Evolutionary conservation across 345 rosid species (phyloP).

Genomic region (Adansonia digitata): DNA sequence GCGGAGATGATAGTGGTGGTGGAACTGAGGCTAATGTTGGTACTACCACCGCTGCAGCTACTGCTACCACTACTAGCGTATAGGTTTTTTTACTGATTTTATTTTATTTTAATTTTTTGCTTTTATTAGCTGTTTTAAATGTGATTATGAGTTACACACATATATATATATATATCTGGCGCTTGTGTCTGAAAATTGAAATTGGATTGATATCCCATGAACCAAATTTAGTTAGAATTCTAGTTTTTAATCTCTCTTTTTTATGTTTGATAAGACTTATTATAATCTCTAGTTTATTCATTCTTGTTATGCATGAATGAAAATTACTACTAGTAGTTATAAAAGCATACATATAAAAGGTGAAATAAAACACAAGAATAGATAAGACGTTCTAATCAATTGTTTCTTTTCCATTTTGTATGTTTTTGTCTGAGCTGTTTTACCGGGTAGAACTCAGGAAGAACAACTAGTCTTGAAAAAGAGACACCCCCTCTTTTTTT

Average conservation of each 20-base stretch:
- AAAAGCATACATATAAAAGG: background rate
- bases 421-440: background rate
- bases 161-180: conserved; percentile 11
- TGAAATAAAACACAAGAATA: background rate
- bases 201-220: conserved; percentile 13
- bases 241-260: background rate
- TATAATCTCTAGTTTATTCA: background rate
- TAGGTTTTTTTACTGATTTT: conserved; percentile 11
- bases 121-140: conserved; percentile 3
- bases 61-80: conserved; percentile 24
- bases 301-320: background rate
- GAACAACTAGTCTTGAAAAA: background rate
- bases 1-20: conserved; percentile 6
- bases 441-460: background rate
- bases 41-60: background rate
- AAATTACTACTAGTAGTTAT: background rate
- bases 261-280: background rate
- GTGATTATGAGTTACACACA: conserved; percentile 27
- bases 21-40: conserved; percentile 10
- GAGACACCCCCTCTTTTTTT: background rate
- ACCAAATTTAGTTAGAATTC: conserved; percentile 18
- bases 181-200: conserved; percentile 11
- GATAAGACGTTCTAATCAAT: background rate
- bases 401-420: background rate
- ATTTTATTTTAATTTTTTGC: background rate